Evolutionary conservation across 1,139 yeast genomes (phyloP).

Genomic region (Kurtzmaniella quercitrusa): DNA sequence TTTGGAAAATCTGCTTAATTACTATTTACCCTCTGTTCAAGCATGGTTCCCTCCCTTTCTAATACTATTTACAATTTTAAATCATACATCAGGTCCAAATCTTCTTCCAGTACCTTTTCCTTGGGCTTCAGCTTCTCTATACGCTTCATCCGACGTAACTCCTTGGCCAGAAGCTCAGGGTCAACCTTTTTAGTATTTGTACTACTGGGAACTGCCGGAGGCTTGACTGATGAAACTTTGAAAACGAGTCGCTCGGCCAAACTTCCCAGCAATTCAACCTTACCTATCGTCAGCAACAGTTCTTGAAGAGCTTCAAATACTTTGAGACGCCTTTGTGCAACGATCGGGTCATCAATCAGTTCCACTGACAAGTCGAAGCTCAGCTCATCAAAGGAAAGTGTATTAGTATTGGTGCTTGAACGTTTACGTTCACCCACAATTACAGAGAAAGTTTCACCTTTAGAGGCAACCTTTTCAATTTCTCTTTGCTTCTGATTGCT

Average conservation of each 20-base stretch:
- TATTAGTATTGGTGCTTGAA: neutral
- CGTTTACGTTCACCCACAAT: slow-evolving; percentile 22
- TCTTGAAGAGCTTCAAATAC: slow-evolving; percentile 18
- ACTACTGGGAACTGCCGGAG: neutral
- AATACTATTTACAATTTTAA: slow-evolving; percentile 21
- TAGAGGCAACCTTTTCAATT: slow-evolving; percentile 26
- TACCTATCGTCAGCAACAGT: slow-evolving; percentile 28
- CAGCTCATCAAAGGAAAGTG: slow-evolving; percentile 13
- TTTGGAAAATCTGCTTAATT: no score
- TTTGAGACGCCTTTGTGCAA: slow-evolving; percentile 8
- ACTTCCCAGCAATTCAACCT: slow-evolving; percentile 28
- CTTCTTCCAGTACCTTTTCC: slow-evolving; percentile 22
- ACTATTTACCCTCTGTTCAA: no score
- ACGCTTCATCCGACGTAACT: slow-evolving; percentile 12
- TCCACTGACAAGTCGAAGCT: slow-evolving; percentile 25
- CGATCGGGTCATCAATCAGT: slow-evolving; percentile 27
- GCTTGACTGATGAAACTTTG: slow-evolving; percentile 12
- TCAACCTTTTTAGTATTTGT: slow-evolving; percentile 8
- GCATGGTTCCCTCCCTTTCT: no score
- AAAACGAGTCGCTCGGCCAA: slow-evolving; percentile 19
- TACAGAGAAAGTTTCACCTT: slow-evolving; percentile 32
- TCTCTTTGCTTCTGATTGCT: slow-evolving; percentile 35
- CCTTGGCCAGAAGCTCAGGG: slow-evolving; percentile 14
- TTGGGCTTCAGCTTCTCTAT: slow-evolving; percentile 13
- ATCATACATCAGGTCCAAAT: slow-evolving; percentile 40